Evolutionary conservation across 1,139 yeast genomes (phyloP), one percentile per base, ranked within the genome.

Genomic region (Candida glucosophila): DNA sequence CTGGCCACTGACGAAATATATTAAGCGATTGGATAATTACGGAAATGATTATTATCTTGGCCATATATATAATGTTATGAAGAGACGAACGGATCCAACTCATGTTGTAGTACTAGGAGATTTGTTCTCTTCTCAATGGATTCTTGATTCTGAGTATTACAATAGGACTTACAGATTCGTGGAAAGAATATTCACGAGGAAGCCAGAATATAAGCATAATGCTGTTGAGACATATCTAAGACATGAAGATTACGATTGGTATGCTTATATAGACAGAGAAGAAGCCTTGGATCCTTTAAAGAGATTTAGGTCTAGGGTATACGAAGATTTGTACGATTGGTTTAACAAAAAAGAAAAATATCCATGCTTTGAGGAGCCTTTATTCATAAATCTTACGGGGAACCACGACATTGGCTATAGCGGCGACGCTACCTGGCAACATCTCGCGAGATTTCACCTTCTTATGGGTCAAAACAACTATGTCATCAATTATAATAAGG

Each of bases 381-480:
- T 78, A 23, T 72, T 86, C 43, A 67, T 85, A 32, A 88, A 90
- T 45, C 60, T 90, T 22, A 78, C 95, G 1, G 98, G 98, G 2
- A 92, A 90, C 47, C 98, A 90, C 48, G 98, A 90, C 49, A 76
- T 90, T 30, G 98, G 98, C 0, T 90, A 90, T 47, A 75, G 85
- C 28, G 97, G 97, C 0, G 98, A 92, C 53, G 85, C 93, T 24
- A 85, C 95, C 0, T 75, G 78, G 63, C 95, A 83, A 44, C 93
- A 93, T 41, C 72, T 86, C 74, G 73, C 83, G 1, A 63, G 98
- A 35, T 92, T 74, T 56, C 68, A 66, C 29, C 55, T 58, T 15
- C 57, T 78, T 17, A 88, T 81, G 53, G 98, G 98, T 11, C 73
- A 76, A 40, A 83, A 85, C 42, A 90, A 88, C 52, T 88, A 65